Conservation (phyloP, 2,329 filamentous ascomycete species). For the Drechmeria coniospora region DNA sequence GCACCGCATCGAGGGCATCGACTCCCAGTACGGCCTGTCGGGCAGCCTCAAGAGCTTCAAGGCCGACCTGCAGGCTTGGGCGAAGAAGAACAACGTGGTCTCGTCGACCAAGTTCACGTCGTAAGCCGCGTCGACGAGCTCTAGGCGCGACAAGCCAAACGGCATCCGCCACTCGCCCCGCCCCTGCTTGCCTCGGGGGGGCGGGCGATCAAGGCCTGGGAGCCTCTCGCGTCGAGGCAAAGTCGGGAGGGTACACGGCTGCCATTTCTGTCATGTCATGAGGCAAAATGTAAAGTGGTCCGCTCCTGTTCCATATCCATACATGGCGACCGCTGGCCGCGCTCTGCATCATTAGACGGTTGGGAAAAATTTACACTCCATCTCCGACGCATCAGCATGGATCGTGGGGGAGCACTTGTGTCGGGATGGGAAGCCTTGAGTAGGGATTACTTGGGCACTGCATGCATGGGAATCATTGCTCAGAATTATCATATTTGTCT, state of each 20-base stretch:
- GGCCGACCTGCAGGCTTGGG: constrained; percentile 18
- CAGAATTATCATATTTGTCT: no score
- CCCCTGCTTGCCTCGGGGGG: no score
- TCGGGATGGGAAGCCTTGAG: no score
- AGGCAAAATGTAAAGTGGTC: not conserved
- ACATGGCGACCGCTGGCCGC: not conserved
- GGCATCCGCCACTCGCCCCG: not conserved
- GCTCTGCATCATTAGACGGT: constrained; percentile 2
- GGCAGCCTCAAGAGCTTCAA: constrained; percentile 37
- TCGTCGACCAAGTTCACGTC: constrained; percentile 15
- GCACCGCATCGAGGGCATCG: constrained; percentile 66
- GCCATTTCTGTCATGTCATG: not conserved
- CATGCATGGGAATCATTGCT: no score
- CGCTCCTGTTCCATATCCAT: not conserved
- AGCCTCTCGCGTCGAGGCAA: no score
- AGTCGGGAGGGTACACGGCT: not conserved
- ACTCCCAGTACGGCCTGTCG: constrained; percentile 51
- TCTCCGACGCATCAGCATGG: no score
- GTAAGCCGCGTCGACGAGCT: constrained; percentile 2
- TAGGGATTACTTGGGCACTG: no score
- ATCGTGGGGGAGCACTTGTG: no score
- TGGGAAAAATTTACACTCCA: not conserved
- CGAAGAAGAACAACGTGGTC: constrained; percentile 20
- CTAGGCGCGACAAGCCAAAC: not conserved
- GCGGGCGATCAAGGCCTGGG: no score